Conservation (phyloP, 169 alveolate species). For the Theileria parva region DNA sequence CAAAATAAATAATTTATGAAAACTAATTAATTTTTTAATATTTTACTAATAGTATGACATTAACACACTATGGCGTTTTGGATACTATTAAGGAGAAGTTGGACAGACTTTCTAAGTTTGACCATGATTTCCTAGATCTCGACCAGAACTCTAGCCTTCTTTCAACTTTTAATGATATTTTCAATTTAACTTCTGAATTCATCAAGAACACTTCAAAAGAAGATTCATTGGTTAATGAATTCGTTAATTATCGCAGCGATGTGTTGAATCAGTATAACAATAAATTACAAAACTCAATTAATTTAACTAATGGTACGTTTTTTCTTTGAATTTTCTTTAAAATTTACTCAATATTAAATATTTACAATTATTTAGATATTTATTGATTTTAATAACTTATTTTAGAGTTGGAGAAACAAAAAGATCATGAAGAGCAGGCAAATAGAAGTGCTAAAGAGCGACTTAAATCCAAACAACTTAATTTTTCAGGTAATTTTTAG, state of each 20-base stretch:
- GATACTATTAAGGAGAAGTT: conserved; percentile 12
- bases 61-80: not conserved
- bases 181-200: conserved; percentile 15
- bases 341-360: not conserved
- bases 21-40: not conserved
- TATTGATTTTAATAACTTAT: not conserved
- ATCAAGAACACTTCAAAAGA: conserved; percentile 33
- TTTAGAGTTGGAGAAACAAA: conserved; percentile 16
- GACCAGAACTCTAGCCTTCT: conserved; percentile 22
- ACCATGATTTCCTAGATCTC: conserved; percentile 26
- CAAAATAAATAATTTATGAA: not conserved
- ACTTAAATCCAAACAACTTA: not conserved
- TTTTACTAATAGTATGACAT: not conserved
- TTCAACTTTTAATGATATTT: conserved; percentile 26
- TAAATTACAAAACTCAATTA: conserved; percentile 1
- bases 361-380: not conserved
- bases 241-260: conserved; percentile 19
- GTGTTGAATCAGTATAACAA: not conserved
- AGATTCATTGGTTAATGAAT: conserved; percentile 29
- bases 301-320: not conserved
- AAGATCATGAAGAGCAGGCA: not conserved
- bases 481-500: not conserved
- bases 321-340: not conserved
- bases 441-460: not conserved
- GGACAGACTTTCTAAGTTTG: conserved; percentile 43